A percentile compares a stretch with the other conserved stretches of the same genome.
Conservation (phyloP, 345 rosid genomes). For the Aegle marmelos region DNA sequence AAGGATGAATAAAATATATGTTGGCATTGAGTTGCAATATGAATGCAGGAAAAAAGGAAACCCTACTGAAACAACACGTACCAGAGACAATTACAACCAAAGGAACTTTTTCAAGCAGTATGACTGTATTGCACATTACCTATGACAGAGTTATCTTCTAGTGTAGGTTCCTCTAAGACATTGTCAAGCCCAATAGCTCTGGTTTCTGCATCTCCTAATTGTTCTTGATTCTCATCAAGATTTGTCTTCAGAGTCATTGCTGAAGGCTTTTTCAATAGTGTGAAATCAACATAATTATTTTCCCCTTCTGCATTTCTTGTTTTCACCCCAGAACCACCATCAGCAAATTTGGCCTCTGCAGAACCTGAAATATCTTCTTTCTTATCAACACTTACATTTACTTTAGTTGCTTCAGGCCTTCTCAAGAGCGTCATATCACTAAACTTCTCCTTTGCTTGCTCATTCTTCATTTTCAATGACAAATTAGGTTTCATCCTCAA, state of each 20-base stretch:
- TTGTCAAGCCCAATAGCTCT: slow-evolving; percentile 3
- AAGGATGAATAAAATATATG: not conserved
- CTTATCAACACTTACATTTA: slow-evolving; percentile 11
- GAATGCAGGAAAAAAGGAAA: not conserved
- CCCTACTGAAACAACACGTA: not conserved
- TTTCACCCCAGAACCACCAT: slow-evolving; percentile 14
- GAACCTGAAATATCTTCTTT: slow-evolving; percentile 25
- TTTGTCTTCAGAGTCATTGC: not conserved
- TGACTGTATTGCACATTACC: slow-evolving; percentile 32
- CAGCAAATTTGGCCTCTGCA: not conserved
- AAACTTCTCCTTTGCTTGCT: slow-evolving; percentile 50
- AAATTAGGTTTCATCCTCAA: slow-evolving; percentile 63
- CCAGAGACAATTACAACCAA: not conserved
- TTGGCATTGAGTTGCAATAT: not conserved
- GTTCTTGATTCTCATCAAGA: slow-evolving; percentile 24
- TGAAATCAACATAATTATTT: slow-evolving; percentile 37
- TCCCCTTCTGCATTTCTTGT: slow-evolving; percentile 26
- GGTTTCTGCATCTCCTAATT: slow-evolving; percentile 17
- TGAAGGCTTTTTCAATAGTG: slow-evolving; percentile 54
- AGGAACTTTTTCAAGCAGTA: not conserved
- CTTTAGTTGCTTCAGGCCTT: slow-evolving; percentile 43
- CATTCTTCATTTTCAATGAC: slow-evolving; percentile 60
- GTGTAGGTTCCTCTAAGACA: slow-evolving; percentile 15
- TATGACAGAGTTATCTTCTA: slow-evolving; percentile 10
- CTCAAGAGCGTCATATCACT: slow-evolving; percentile 81